Base-by-base conservation (phyloP, 495 filamentous ascomycete genomes). In the Lophiotrema nucula region DNA sequence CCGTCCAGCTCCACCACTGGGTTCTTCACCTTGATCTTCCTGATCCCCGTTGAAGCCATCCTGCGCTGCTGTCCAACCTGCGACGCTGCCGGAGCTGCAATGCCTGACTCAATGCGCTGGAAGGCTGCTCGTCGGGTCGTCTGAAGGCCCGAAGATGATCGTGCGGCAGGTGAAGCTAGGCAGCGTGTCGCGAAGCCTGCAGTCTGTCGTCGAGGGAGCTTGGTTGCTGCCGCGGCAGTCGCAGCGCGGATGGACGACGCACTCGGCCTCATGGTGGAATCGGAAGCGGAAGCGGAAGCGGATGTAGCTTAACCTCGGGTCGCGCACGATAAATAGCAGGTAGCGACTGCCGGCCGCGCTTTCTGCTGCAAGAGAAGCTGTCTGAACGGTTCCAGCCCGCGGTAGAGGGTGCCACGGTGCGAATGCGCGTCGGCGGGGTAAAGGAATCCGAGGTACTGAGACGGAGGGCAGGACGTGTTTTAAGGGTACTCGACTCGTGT, bases 1-100 rank as follows among this genome's bases (percentile, higher is more conserved):
- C 93, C 93, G 73, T 98, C 93, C 69, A 98, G 80, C 73, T 80
- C 79, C 73, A 98, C 93, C 69, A 98, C 84, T 56, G 93, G 93
- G 75, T 95, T 97, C 83, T 92, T 87, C 71, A 97, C 92, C 80
- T 93, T 89, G 79, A 97, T 97, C 84, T 95, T 96, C 64, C 65
- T 71, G 52, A 63, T 57, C 3, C 44, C 65, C 22, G 44, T 58
- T 24, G 63, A 44, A 64, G 67, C 67, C 12, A 26, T 68, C 42
- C 67, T 31, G 6, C n/a, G 8, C 49, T 69, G 67, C 49, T 69
- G 67, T 42, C 33, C 38, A 35, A 16, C 22, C 23, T 47, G 2
- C 35, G 25, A n/a, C 3, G 18, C 46, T 15, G 53, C 49, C 0
- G 24, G 13, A 13, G 5, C 15, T 43, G 33, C 38, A 39, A 44